These are phyloP conservation scores for Striga asiatica DNA, from an alignment of 257 asterid species.

Conservation along the genomic window DNA sequence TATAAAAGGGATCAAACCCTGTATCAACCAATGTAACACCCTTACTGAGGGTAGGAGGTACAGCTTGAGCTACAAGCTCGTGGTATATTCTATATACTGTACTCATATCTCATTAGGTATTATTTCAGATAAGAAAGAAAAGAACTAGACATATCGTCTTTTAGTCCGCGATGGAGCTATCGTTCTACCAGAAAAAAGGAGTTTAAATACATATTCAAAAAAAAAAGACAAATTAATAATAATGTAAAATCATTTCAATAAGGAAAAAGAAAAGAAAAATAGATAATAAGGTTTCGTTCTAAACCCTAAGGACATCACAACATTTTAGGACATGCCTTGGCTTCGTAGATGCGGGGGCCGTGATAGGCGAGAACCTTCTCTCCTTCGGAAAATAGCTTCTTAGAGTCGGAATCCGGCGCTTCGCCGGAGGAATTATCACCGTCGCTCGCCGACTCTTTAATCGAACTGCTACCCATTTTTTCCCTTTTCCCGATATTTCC, in stretches of 20 bases:
- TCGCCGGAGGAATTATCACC: slow-evolving; percentile 66
- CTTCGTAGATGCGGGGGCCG: slow-evolving; percentile 73
- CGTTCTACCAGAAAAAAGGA: no score
- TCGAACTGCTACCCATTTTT: slow-evolving; percentile 28
- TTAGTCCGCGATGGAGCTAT: no score
- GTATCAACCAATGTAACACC: no score
- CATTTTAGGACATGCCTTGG: slow-evolving; percentile 22
- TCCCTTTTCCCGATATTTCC: background rate
- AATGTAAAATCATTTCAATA: background rate
- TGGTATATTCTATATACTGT: no score
- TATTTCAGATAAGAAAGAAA: no score
- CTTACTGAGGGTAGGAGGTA: no score
- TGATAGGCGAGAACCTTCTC: slow-evolving; percentile 90
- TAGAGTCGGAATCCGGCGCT: slow-evolving; percentile 42
- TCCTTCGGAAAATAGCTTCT: slow-evolving; percentile 55
- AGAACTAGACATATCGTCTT: no score
- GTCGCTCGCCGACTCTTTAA: slow-evolving; percentile 55
- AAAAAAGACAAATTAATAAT: background rate
- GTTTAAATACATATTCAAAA: no score
- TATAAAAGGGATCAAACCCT: no score
- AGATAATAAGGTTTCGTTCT: slow-evolving; percentile 2
- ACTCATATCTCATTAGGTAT: no score
- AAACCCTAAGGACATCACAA: slow-evolving; percentile 21
- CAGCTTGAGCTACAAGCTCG: no score
- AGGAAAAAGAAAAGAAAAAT: background rate